Evolutionary conservation across 2,329 filamentous ascomycete genomes (phyloP).

Genomic region (Fusarium acutatum): DNA sequence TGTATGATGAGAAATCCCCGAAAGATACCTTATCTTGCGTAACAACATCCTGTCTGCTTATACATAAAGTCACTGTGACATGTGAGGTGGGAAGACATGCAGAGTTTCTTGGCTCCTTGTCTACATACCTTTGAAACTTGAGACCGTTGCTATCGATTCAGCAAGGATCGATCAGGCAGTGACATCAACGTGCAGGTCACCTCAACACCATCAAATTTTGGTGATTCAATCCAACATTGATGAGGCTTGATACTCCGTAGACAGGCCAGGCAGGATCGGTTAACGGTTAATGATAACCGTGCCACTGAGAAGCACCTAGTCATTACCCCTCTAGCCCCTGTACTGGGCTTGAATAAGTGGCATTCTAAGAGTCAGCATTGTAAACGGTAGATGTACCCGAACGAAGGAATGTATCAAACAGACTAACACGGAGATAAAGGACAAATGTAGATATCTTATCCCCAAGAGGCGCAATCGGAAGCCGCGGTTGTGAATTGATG

Average conservation of each 20-base stretch:
- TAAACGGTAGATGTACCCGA: background rate
- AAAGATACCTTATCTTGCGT: conserved; percentile 1
- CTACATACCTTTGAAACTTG: background rate
- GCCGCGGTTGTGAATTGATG: background rate
- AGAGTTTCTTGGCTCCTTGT: background rate
- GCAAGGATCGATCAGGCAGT: background rate
- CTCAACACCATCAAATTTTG: background rate
- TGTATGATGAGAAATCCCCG: background rate
- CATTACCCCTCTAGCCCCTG: background rate
- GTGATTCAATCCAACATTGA: background rate
- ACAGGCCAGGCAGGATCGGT: conserved; percentile 3
- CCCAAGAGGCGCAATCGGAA: background rate
- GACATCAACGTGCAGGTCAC: background rate
- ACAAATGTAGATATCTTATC: background rate
- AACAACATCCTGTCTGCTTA: background rate
- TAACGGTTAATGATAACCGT: conserved; percentile 30
- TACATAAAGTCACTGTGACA: background rate
- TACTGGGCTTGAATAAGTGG: background rate
- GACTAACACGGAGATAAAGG: background rate
- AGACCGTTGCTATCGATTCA: background rate
- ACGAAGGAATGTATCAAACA: background rate
- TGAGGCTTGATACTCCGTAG: background rate
- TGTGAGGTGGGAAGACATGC: background rate
- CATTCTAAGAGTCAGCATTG: background rate
- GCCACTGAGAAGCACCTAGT: background rate